Evolutionary conservation across 202 grass and related monocot genomes (phyloP), one percentile per base, ranked within the genome.

Genomic region (Alloteropsis angusta): DNA sequence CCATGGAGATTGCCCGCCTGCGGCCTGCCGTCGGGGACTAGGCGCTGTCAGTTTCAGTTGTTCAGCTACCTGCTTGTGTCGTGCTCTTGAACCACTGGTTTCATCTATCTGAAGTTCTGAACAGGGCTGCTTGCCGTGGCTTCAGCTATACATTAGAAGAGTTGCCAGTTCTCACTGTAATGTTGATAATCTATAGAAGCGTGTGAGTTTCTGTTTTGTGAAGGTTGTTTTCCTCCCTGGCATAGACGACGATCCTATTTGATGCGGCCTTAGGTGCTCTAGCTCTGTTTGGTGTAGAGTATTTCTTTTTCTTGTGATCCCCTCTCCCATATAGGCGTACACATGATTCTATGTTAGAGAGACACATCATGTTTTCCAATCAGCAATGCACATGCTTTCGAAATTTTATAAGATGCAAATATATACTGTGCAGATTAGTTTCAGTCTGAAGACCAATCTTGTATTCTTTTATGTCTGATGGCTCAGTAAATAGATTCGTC

Each of bases 61-160:
- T 18, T 47, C 79, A 65, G 68, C 60, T 80, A 46, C 43, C 5
- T 60, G 45, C 72, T 70, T 76, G 59, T 59, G 25, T 14, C 36
- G 49, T 50, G 67, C 28, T 1, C 8, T 81, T 19, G 42, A 83
- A 18, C 28, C 25, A 56, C 39, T 35, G n/a, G 30, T 81, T 77
- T 68, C 64, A 71, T 58, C 38, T 80, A 68, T 58, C 38, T 80
- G 68, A 69, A 69, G 16, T 70, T 84, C 46, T 85, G 75, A 49
- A 76, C 46, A 71, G 77, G 22, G 77, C 82, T 65, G 32, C 72
- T 36, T 34, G 57, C 75, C 37, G 13, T 80, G 70, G 55, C 21
- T 71, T 76, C n/a, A 17, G 38, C 38, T 69, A 36, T n/a, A 84
- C 54, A 15, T 75, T 88, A 65, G 18, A 69, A 69, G 13, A 57